Conservation (phyloP, 345 rosid species). For the Murraya paniculata region DNA sequence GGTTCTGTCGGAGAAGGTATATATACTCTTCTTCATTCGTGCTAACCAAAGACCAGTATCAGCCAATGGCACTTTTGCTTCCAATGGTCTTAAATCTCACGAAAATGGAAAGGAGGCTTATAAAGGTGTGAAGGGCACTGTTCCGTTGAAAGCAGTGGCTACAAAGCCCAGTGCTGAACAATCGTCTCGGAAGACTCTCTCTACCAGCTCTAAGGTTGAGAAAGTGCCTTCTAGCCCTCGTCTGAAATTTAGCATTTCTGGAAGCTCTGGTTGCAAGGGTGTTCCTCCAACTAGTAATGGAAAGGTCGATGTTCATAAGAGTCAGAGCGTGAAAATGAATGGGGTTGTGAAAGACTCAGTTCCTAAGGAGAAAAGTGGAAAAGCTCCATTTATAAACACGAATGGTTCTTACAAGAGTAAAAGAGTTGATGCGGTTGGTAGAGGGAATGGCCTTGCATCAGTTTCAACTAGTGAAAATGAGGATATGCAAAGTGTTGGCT, state of each 20-base stretch:
- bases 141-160: constrained; percentile 33
- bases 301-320: constrained; percentile 42
- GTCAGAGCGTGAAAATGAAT: constrained; percentile 36
- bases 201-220: constrained; percentile 45
- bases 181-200: constrained; percentile 34
- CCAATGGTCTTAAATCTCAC: constrained; percentile 56
- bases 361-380: constrained; percentile 40
- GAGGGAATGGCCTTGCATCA: constrained; percentile 17
- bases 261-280: constrained; percentile 52
- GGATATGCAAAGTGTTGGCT: constrained; percentile 14
- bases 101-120: constrained; percentile 54
- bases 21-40: constrained; percentile 89
- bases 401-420: constrained; percentile 35
- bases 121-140: constrained; percentile 33
- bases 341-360: constrained; percentile 29
- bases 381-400: constrained; percentile 25
- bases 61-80: constrained; percentile 27
- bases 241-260: constrained; percentile 55
- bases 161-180: constrained; percentile 37
- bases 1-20: constrained; percentile 91
- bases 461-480: constrained; percentile 35
- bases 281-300: constrained; percentile 41
- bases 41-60: constrained; percentile 60
- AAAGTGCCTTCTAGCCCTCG: constrained; percentile 50
- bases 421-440: constrained; percentile 35